Evolutionary conservation across 768 basidiomycete genomes (phyloP), one percentile per base, ranked within the genome.

Genomic region (Pleurotus salmoneostramineus): DNA sequence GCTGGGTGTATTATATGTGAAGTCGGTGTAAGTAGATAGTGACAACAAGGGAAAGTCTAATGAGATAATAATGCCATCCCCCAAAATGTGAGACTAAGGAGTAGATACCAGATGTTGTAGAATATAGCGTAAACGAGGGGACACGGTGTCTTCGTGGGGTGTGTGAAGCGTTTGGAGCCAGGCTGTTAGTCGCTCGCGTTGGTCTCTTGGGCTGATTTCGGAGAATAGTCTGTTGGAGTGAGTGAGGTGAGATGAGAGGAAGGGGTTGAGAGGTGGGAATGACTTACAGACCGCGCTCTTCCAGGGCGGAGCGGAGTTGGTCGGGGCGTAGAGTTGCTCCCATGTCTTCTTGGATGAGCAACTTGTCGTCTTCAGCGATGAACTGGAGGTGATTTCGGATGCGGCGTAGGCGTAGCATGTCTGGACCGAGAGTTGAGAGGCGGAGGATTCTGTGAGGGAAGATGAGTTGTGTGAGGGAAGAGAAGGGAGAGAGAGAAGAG

Each of bases 201-300:
- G 78, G 27, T 72, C 72, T 47, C 77, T 74, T n/a, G 66, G 68
- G 31, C 74, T 68, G 6, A 78, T 64, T 5, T 65, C 73, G 7
- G 72, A 72, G 7, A 77, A 75, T 27, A 77, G 65, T 21, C 76
- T 79, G 56, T 33, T 32, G 43, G 34, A 33, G 33, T 52, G 58
- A 17, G n/a, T 50, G 3, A 27, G 21, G 42, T 14, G 44, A 56
- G 35, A 43, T 7, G 36, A 21, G 5, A 27, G 33, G 35, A 35
- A 36, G 35, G 36, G 50, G n/a, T 21, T 50, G n/a, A n/a, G n/a
- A n/a, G 36, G 37, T 40, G 37, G 7, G 37, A 40, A 40, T 11
- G 17, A 47, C 89, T 67, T 67, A 93, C 91, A 92, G 77, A 64
- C 88, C 92, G 59, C 92, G 85, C 68, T 92, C 91, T 58, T 81